Base-by-base conservation (phyloP, 2,329 filamentous ascomycete species). In the Trichophyton rubrum region DNA sequence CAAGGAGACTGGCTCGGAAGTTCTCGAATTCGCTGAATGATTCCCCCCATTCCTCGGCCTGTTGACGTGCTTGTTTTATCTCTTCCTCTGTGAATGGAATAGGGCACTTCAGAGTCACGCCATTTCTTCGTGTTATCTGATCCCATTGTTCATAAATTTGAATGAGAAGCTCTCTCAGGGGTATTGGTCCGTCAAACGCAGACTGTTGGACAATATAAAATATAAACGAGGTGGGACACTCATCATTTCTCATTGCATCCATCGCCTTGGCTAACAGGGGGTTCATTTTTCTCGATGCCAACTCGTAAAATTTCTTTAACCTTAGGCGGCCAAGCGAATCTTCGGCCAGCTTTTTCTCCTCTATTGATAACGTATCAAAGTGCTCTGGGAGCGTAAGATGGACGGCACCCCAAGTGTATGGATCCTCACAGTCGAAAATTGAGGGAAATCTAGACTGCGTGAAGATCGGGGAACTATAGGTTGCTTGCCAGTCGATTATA, bases 101-200 rank as follows among this genome's bases (percentile, higher is more conserved):
- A 0, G 67, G 67, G 49, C 67, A 69, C 24, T 55, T 56, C 3
- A 61, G 41, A 11, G 17, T 27, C n/a, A 58, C 43, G 8, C 63
- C 66, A 53, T 49, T 51, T 2, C 33, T 61, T n/a, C 43, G 33
- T 20, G 55, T 59, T 33, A 69, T 64, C 15, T 43, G 24, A 24
- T 65, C 64, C 67, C 64, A 69, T 61, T 65, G 66, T 51, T 68
- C 63, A 53, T 63, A 68, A 57, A 68, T 62, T 35, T 69, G 65
- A 30, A 69, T 66, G 1, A 69, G 61, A 17, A 68, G 62, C 51
- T 69, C 67, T 13, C 51, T 35, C 2, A 67, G 38, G 1, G 66
- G 65, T 4, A 66, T 41, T 40, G 58, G 67, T 1, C 67, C 64
- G 27, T 66, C 64, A 2, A 47, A 9, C 33, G 63, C 62, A 4